These are phyloP conservation scores for Fraxinus velutina DNA, from an alignment of 305 asterid species.

Conservation along the genomic window DNA sequence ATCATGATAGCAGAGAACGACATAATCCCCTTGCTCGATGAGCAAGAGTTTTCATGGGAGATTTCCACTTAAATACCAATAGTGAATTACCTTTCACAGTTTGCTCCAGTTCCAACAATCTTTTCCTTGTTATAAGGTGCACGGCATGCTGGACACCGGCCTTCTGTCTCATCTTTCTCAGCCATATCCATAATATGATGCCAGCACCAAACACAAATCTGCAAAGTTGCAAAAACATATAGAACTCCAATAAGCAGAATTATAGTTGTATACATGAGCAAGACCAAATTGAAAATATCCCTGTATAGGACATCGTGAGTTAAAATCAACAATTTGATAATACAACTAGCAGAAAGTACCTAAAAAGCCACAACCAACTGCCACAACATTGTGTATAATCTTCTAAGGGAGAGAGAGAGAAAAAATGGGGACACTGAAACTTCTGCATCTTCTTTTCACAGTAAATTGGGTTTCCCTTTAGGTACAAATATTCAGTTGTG, in stretches of 20 bases:
- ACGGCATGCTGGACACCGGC: slow-evolving; percentile 99
- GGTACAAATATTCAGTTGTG: background rate
- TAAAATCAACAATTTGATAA: background rate
- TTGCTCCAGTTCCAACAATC: slow-evolving; percentile 81
- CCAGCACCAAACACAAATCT: slow-evolving; percentile 99
- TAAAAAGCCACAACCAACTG: background rate
- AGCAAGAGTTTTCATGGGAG: slow-evolving; percentile 2
- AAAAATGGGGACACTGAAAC: background rate
- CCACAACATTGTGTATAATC: background rate
- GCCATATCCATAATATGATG: slow-evolving; percentile 98
- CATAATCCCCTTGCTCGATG: background rate
- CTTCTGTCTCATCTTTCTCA: slow-evolving; percentile 91
- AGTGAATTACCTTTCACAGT: slow-evolving; percentile 62
- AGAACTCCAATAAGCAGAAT: slow-evolving; percentile 12
- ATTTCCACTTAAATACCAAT: slow-evolving; percentile 18
- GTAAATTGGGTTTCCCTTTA: background rate
- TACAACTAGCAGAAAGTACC: background rate
- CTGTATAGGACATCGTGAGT: background rate
- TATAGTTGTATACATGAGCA: slow-evolving; percentile 7
- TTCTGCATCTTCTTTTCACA: background rate
- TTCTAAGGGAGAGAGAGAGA: background rate
- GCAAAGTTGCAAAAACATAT: slow-evolving; percentile 25
- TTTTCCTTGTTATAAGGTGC: slow-evolving; percentile 95
- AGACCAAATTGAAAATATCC: background rate
- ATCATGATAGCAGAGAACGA: slow-evolving; percentile 19